A percentile compares a stretch with the other conserved stretches of the same genome.
These are phyloP conservation scores for Aspergillus bertholletiae DNA, from an alignment of 495 filamentous ascomycete genomes.

Conservation along the genomic window DNA sequence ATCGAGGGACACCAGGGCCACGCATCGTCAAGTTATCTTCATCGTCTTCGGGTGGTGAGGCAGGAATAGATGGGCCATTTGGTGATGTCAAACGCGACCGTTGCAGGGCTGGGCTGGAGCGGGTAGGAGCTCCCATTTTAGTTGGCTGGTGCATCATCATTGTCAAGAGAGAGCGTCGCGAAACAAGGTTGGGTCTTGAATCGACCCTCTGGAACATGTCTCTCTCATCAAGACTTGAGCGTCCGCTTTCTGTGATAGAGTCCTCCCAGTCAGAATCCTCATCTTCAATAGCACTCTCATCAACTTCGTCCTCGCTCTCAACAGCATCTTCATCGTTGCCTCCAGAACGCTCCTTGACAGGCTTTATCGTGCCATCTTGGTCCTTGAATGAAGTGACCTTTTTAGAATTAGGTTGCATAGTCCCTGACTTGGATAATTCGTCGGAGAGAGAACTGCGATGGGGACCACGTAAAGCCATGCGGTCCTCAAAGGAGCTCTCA, in stretches of 20 bases:
- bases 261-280: slow-evolving; percentile 91
- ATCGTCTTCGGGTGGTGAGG: slow-evolving; percentile 67
- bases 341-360: slow-evolving; percentile 54
- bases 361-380: slow-evolving; percentile 63
- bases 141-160: slow-evolving; percentile 76
- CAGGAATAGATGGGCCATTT: slow-evolving; percentile 67
- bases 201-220: slow-evolving; percentile 85
- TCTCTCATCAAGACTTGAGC: slow-evolving; percentile 74
- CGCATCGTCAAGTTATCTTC: slow-evolving; percentile 71
- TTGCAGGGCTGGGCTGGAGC: slow-evolving; percentile 79
- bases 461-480: slow-evolving; percentile 42
- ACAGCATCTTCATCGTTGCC: slow-evolving; percentile 72
- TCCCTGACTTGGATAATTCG: slow-evolving; percentile 41
- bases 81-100: slow-evolving; percentile 71
- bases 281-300: slow-evolving; percentile 83
- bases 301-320: slow-evolving; percentile 67
- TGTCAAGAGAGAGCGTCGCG: slow-evolving; percentile 84
- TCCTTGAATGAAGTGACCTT: slow-evolving; percentile 87
- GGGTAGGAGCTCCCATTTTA: slow-evolving; percentile 51
- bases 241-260: slow-evolving; percentile 81
- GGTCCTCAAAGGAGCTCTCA: slow-evolving; percentile 73
- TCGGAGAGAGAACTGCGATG: slow-evolving; percentile 53
- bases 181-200: slow-evolving; percentile 79
- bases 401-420: slow-evolving; percentile 33
- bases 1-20: slow-evolving; percentile 66